phyloP scores from a whole-genome alignment of 1,139 yeast species.

The Spencermartinsiella ligniputridi region DNA sequence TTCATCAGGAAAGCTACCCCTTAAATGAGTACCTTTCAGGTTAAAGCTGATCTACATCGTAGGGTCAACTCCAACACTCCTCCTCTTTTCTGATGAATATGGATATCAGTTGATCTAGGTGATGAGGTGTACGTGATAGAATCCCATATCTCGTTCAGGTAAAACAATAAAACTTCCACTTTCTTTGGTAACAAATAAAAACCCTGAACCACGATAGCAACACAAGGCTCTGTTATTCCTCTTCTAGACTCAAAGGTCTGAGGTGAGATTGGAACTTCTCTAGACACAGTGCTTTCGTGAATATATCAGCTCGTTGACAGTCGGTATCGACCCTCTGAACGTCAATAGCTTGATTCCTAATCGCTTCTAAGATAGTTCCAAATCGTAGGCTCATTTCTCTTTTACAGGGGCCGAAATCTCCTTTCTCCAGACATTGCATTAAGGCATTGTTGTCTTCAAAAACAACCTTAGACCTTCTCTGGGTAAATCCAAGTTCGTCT shows the following conservation, averaged over 20 bases:
- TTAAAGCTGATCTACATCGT: too few species aligned
- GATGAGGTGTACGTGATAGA: too few species aligned
- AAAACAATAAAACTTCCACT: not conserved
- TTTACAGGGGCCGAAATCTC: not conserved
- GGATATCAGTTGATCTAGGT: too few species aligned
- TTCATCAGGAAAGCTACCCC: too few species aligned
- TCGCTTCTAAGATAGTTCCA: not conserved
- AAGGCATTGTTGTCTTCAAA: constrained; percentile 7
- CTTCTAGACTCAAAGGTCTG: too few species aligned
- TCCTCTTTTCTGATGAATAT: not conserved
- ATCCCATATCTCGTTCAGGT: too few species aligned
- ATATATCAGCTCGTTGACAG: constrained; percentile 5
- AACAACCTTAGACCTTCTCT: not conserved
- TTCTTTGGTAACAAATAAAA: not conserved
- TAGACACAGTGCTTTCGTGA: constrained; percentile 2
- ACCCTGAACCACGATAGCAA: too few species aligned
- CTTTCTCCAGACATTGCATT: not conserved
- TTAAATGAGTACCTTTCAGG: too few species aligned
- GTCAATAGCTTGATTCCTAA: not conserved
- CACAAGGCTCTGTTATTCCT: too few species aligned
- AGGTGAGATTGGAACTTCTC: too few species aligned
- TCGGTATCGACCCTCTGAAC: not conserved
- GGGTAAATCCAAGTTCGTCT: not conserved
- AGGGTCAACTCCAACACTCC: not conserved
- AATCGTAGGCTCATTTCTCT: not conserved